phyloP scores from a whole-genome alignment of 2,329 filamentous ascomycete species.

The Curvularia lunata region DNA sequence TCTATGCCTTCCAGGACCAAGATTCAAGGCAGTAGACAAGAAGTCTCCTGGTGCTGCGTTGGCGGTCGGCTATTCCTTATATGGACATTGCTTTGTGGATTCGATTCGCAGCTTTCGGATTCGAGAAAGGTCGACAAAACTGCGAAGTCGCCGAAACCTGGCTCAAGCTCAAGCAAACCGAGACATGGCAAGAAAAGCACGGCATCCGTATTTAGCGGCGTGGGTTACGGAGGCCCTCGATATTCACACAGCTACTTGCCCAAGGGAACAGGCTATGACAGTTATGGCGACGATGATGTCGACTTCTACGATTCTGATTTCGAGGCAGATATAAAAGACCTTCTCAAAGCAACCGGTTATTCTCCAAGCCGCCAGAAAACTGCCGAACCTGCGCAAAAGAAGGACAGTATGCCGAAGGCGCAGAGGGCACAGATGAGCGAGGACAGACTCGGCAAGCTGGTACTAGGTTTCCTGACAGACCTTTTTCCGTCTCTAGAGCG shows the following conservation, averaged over 20 bases:
- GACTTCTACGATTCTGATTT: background rate
- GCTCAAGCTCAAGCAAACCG: background rate
- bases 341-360: background rate
- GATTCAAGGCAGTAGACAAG: slow-evolving; percentile 11
- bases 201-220: background rate
- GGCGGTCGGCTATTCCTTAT: slow-evolving; percentile 42
- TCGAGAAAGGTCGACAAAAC: slow-evolving; percentile 1
- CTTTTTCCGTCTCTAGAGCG: slow-evolving; percentile 34
- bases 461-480: slow-evolving; percentile 28
- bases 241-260: slow-evolving; percentile 8
- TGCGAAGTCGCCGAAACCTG: background rate
- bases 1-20: slow-evolving; percentile 5
- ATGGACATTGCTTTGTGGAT: slow-evolving; percentile 49
- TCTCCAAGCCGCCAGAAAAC: background rate
- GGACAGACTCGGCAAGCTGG: slow-evolving; percentile 18
- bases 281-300: background rate
- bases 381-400: background rate
- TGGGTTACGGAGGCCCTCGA: slow-evolving; percentile 10
- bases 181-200: slow-evolving; percentile 7
- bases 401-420: slow-evolving; percentile 13
- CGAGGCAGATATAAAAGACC: background rate
- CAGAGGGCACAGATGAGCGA: slow-evolving; percentile 17
- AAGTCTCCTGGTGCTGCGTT: slow-evolving; percentile 46
- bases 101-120: slow-evolving; percentile 38
- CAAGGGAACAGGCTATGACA: slow-evolving; percentile 23